phyloP scores from a whole-genome alignment of 768 basidiomycete genomes.

The Ramaria sp. region DNA sequence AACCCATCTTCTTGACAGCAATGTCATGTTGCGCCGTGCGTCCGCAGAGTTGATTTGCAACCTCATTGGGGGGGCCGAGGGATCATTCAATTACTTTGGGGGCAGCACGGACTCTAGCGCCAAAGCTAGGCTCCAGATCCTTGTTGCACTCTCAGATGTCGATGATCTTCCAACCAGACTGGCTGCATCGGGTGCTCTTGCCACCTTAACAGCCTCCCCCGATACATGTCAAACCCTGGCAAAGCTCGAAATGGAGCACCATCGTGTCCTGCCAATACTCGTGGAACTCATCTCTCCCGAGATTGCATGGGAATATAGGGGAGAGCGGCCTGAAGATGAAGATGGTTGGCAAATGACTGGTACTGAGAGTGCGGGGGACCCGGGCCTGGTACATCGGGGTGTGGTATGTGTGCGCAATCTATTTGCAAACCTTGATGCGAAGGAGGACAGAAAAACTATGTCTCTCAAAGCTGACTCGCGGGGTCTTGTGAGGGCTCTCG shows the following conservation, averaged over 20 bases:
- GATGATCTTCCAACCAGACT: conserved; percentile 77
- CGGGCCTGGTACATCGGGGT: conserved; percentile 68
- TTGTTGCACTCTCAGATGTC: conserved; percentile 78
- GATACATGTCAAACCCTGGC: conserved; percentile 52
- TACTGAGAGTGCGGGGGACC: conserved; percentile 25
- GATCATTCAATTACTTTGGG: conserved; percentile 64
- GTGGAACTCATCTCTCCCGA: conserved; percentile 57
- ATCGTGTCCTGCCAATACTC: conserved; percentile 54
- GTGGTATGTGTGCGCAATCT: conserved; percentile 67
- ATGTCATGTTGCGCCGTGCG: conserved; percentile 73
- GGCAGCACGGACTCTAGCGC: conserved; percentile 26
- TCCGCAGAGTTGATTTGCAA: conserved; percentile 91
- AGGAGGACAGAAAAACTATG: conserved; percentile 30
- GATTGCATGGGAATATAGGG: conserved; percentile 23
- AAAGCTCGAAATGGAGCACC: conserved; percentile 52
- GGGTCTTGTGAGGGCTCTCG: conserved; percentile 45
- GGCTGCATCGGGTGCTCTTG: conserved; percentile 87
- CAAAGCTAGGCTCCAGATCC: conserved; percentile 64
- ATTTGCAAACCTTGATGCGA: conserved; percentile 34
- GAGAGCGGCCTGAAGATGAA: conserved; percentile 28
- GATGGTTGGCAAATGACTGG: neutral
- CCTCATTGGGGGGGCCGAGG: conserved; percentile 67
- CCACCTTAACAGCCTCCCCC: conserved; percentile 58
- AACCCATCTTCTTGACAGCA: conserved; percentile 70
- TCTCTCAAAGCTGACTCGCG: conserved; percentile 39